Evolutionary conservation across 768 basidiomycete species (phyloP), one percentile per base, ranked within the genome.

Genomic region (Boletus reticuloceps): DNA sequence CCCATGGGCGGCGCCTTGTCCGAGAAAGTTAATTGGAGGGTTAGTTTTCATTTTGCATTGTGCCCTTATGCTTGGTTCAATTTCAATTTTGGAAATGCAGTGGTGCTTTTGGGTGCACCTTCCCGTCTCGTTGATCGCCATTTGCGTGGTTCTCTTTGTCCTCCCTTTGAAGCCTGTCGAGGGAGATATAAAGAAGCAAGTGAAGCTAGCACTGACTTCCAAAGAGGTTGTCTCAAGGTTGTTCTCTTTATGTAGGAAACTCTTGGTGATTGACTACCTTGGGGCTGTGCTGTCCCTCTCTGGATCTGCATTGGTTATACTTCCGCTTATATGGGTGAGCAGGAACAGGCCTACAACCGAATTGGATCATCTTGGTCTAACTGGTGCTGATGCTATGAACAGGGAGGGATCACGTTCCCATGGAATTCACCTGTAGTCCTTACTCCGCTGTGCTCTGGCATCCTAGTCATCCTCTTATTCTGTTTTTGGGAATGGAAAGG

Each of bases 281-380:
- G 42, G 50, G 4, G 34, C 34, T 25, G 32, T 20, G 12, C n/a
- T 51, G 41, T 19, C 34, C 7, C 38, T 43, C 4, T 17, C 22
- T 19, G 42, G 50, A 7, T 44, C 50, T 5, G 34, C 34, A n/a
- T 13, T 51, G 6, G 5, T 51, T 16, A 36, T 51, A 43, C 42
- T 51, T 34, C 42, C 50, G 4, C 41, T 51, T 9, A 44, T 44
- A 34, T 51, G 42, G 50, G 50, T 51, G 19, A 51, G 50, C 16
- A 41, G 38, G 19, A 29, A 31, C 16, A 16, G 29, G 20, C 29
- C 17, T 17, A 4, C 11, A 27, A 6, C 16, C 2, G 39, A 27
- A 27, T 25, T 2, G 32, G 25, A 4, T 32, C 6, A 9, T 3
- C 4, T 19, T 2, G 34, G 25, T 19, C 13, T 34, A 34, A 41